phyloP scores from a whole-genome alignment of 23 red algal genomes.

The Cyanidium caldarium region DNA sequence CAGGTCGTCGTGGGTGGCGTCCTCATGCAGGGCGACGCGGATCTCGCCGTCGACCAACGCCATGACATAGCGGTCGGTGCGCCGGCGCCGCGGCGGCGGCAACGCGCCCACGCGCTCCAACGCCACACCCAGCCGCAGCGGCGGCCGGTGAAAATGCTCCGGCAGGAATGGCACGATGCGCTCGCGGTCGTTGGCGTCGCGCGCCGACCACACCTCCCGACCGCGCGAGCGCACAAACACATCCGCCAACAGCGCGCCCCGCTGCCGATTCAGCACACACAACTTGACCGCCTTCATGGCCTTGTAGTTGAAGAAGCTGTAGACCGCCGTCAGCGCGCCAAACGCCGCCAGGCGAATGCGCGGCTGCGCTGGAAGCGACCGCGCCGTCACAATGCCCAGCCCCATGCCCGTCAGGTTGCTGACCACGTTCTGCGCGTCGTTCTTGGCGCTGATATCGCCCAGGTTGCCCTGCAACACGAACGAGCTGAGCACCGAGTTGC shows the following conservation, averaged over 20 bases:
- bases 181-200: constrained; percentile 1
- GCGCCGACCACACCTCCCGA: neutral
- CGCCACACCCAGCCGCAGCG: neutral
- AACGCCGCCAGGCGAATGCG: constrained; percentile 5
- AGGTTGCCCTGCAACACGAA: constrained; percentile 26
- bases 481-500: constrained; percentile 21
- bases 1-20: neutral
- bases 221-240: neutral
- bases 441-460: constrained; percentile 38
- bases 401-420: constrained; percentile 23
- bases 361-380: neutral
- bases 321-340: constrained; percentile 17
- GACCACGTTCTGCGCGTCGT: constrained; percentile 27
- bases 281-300: constrained; percentile 20
- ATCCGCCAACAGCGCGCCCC: constrained; percentile 9
- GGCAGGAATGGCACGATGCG: constrained; percentile 13
- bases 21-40: constrained; percentile 8
- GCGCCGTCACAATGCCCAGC: constrained; percentile 8
- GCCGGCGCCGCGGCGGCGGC: neutral
- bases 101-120: neutral
- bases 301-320: constrained; percentile 22
- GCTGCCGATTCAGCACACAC: constrained; percentile 11
- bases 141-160: neutral
- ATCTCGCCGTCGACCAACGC: neutral
- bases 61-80: constrained; percentile 6